A percentile compares a stretch with the other conserved stretches of the same genome.
Conservation (phyloP, 257 asterid species). For the Lavandula angustifolia region DNA sequence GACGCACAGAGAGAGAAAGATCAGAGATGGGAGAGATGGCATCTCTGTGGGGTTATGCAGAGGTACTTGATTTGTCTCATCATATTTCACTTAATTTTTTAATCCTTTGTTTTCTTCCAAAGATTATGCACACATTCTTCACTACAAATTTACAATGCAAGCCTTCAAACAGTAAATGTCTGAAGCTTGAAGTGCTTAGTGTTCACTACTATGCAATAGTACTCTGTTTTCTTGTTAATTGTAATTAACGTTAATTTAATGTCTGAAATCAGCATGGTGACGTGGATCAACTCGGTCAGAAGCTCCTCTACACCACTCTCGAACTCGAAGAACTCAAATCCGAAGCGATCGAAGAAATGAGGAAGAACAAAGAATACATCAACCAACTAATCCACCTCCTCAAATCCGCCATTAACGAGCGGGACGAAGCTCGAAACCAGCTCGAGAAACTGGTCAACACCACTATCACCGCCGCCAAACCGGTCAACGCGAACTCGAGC, state of each 20-base stretch:
- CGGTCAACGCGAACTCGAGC: slow-evolving; percentile 58
- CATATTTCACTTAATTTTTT: slow-evolving; percentile 23
- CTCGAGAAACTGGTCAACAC: slow-evolving; percentile 41
- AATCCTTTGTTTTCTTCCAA: neutral
- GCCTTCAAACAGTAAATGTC: too few relatives aligned
- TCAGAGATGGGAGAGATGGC: slow-evolving; percentile 73
- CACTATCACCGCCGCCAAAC: neutral
- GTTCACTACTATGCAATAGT: too few relatives aligned
- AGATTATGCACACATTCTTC: neutral
- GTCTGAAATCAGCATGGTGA: slow-evolving; percentile 34
- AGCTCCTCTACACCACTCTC: slow-evolving; percentile 41
- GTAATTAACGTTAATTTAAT: neutral
- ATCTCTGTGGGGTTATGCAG: slow-evolving; percentile 63
- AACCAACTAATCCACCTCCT: slow-evolving; percentile 40
- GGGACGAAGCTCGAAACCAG: slow-evolving; percentile 54
- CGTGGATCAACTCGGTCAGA: slow-evolving; percentile 43
- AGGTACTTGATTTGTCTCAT: too few relatives aligned
- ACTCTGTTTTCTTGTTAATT: too few relatives aligned
- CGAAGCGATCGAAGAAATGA: slow-evolving; percentile 42
- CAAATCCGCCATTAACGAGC: slow-evolving; percentile 41
- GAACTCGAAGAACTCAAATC: slow-evolving; percentile 49
- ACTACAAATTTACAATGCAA: too few relatives aligned
- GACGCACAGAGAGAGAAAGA: too few relatives aligned
- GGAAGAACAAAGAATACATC: slow-evolving; percentile 42
- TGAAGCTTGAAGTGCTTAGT: neutral